A percentile compares a stretch with the other conserved stretches of the same genome.
Conservation (phyloP, 164 flowering plant species). For the Piper longum region DNA sequence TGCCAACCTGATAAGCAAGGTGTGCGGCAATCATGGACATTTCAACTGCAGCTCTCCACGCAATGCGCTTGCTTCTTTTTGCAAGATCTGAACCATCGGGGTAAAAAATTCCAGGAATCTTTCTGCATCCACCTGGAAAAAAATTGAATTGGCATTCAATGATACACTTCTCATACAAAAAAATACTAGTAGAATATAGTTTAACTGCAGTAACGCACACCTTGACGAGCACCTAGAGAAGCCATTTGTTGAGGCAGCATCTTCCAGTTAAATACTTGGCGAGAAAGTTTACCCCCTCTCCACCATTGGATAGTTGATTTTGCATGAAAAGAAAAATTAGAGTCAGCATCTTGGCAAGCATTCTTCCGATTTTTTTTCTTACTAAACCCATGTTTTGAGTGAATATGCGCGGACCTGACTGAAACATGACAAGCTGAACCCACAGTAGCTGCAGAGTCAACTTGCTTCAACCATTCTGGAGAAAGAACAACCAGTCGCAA, state of each 20-base stretch:
- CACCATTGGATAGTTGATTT: constrained; percentile 67
- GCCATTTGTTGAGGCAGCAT: constrained; percentile 57
- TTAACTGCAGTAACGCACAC: constrained; percentile 19
- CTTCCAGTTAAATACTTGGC: constrained; percentile 73
- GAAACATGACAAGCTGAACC: constrained; percentile 70
- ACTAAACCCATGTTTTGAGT: constrained; percentile 37
- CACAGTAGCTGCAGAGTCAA: constrained; percentile 46
- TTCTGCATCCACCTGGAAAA: constrained; percentile 69
- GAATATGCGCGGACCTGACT: constrained; percentile 28
- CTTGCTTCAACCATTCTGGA: constrained; percentile 70
- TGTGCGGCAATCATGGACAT: constrained; percentile 46
- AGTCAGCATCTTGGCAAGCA: constrained; percentile 19
- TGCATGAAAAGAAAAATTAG: constrained; percentile 22
- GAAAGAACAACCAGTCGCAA: constrained; percentile 56
- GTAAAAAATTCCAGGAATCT: constrained; percentile 63
- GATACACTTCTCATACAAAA: constrained; percentile 11
- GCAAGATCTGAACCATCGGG: constrained; percentile 68
- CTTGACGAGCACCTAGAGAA: constrained; percentile 75
- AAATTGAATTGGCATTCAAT: constrained; percentile 10
- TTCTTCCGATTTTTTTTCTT: constrained; percentile 31
- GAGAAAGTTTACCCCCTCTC: constrained; percentile 86
- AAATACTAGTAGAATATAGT: not conserved
- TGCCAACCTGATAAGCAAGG: constrained; percentile 68
- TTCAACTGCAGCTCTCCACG: constrained; percentile 86
- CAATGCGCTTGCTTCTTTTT: constrained; percentile 48